These are phyloP conservation scores for Coffea humblotiana DNA, from an alignment of 305 asterid species.

Conservation along the genomic window DNA sequence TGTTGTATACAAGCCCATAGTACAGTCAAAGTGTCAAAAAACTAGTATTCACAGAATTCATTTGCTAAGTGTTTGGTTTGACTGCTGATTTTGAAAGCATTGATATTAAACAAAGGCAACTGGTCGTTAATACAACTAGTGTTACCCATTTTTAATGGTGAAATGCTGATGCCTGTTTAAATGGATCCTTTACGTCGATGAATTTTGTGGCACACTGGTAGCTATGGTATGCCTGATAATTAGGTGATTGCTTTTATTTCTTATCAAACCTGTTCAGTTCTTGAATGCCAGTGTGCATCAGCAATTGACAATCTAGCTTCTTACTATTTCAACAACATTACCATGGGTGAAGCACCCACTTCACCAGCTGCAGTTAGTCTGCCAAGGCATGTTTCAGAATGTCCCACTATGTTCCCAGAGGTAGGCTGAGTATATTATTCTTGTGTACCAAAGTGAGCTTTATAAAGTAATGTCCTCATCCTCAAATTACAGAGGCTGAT, in stretches of 20 bases:
- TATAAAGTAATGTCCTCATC: neutral
- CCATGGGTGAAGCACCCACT: constrained; percentile 72
- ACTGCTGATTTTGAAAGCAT: neutral
- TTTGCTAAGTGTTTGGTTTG: neutral
- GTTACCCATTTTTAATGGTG: neutral
- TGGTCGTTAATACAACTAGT: neutral
- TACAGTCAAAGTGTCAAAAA: neutral
- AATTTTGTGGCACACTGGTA: neutral
- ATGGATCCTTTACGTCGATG: constrained; percentile 5
- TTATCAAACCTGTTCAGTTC: neutral
- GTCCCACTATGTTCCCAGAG: constrained; percentile 82
- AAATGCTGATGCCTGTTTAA: neutral
- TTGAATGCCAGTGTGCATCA: constrained; percentile 72
- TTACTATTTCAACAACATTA: constrained; percentile 79
- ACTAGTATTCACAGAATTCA: neutral
- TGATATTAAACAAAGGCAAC: neutral
- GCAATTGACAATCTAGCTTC: constrained; percentile 89
- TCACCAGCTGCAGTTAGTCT: constrained; percentile 76
- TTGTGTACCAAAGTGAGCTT: neutral
- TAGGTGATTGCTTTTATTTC: constrained; percentile 8
- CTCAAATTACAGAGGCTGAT: neutral
- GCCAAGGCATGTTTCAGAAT: constrained; percentile 78
- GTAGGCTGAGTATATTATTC: constrained; percentile 42
- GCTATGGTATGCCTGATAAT: neutral
- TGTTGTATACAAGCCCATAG: neutral